Evolutionary conservation across 176 grass and related monocot species (phyloP), one percentile per base, ranked within the genome.

Genomic region (Aegilops tauschii): DNA sequence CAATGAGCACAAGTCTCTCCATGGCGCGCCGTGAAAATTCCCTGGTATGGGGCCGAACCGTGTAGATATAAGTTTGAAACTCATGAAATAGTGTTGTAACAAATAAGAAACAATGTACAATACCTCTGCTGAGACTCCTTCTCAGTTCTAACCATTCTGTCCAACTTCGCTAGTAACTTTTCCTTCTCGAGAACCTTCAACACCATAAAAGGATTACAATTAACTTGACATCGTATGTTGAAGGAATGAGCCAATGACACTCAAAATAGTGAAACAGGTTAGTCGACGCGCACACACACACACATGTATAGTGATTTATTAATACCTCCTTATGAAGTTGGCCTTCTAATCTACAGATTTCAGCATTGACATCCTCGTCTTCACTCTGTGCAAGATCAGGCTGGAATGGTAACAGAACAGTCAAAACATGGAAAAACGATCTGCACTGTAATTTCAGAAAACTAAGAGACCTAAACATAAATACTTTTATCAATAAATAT

Each of bases 321-420:
- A 70, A 47, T 88, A 91, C 90, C 86, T 88, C 78, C 79, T 94
- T 91, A 71, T 82, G 84, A 73, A 94, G 93, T 86, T 83, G 83
- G 67, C 80, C 81, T 87, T 92, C 85, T 80, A 94, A 73, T 80
- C 87, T 94, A 67, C 59, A 70, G 82, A 94, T 89, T 87, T 89
- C 90, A 39, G 79, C 28, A 70, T 77, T 86, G 61, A 94, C 89
- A 66, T 94, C 92, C 76, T 91, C 93, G 68, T 94, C 93, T 73
- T 92, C 93, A 80, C 87, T 90, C 78, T 92, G 90, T 80, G 85
- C 82, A 76, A 94, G 90, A 80, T 92, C 93, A 86, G 93, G 93
- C 93, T 94, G 74, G 73, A 85, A 90, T 42, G 35, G 61, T 80
- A 84, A 80, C 40, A 71, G 2, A 58, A 21, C 8, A 30, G 69